phyloP scores from a whole-genome alignment of 768 basidiomycete genomes.

The Naganishia antarctica region DNA sequence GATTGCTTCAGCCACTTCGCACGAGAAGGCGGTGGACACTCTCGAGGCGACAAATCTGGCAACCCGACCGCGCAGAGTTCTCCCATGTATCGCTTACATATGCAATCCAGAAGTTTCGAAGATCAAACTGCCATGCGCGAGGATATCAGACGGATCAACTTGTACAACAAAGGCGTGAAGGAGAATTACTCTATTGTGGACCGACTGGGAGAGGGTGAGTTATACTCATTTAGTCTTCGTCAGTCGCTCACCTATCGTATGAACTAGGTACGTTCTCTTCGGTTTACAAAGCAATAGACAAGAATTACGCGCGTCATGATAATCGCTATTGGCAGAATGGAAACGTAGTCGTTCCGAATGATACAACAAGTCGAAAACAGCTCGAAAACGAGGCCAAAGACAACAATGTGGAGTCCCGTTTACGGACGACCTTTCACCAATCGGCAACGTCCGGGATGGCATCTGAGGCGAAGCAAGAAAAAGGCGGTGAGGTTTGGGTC shows the following conservation, averaged over 20 bases:
- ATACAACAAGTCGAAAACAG: neutral
- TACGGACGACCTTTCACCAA: neutral
- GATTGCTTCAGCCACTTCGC: neutral
- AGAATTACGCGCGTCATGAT: slow-evolving; percentile 1
- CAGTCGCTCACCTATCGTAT: neutral
- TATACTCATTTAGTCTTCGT: neutral
- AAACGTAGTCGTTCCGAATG: neutral
- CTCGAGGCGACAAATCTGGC: neutral
- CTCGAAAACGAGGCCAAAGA: slow-evolving; percentile 43
- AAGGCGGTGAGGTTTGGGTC: slow-evolving; percentile 55
- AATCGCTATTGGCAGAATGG: slow-evolving; percentile 1
- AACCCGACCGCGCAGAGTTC: slow-evolving; percentile 13
- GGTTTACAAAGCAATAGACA: slow-evolving; percentile 94
- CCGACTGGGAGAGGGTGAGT: slow-evolving; percentile 71
- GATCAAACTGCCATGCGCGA: slow-evolving; percentile 69
- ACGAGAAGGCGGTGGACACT: neutral
- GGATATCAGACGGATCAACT: slow-evolving; percentile 70
- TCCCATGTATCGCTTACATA: slow-evolving; percentile 40
- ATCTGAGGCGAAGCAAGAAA: neutral
- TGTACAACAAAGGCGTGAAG: slow-evolving; percentile 62
- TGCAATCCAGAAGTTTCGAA: slow-evolving; percentile 50
- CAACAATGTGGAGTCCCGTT: slow-evolving; percentile 36
- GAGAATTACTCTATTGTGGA: slow-evolving; percentile 75
- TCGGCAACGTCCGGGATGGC: neutral
- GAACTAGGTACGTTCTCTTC: slow-evolving; percentile 84